Evolutionary conservation across 2,329 filamentous ascomycete species (phyloP).

Genomic region (Colletotrichum neosansevieriae): DNA sequence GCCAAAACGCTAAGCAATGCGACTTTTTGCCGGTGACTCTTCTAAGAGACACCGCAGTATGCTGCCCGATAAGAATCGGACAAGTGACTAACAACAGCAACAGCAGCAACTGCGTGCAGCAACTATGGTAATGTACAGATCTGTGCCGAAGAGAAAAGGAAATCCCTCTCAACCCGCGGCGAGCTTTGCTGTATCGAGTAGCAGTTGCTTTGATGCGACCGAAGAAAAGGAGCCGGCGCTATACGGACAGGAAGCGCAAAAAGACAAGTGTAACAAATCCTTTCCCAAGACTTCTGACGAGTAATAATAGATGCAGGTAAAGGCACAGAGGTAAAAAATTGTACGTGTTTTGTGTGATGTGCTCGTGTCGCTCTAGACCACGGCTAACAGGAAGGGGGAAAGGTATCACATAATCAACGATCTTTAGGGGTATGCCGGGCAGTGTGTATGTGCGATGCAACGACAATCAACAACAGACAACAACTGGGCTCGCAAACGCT

Average conservation of each 20-base stretch:
- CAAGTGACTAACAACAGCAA: slow-evolving; percentile 43
- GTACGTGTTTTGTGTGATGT: slow-evolving; percentile 35
- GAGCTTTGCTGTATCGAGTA: slow-evolving; percentile 54
- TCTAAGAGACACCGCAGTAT: slow-evolving; percentile 36
- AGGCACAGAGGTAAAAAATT: slow-evolving; percentile 38
- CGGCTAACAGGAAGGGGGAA: slow-evolving; percentile 41
- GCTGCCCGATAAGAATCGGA: slow-evolving; percentile 37
- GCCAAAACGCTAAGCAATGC: slow-evolving; percentile 41
- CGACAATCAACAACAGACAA: slow-evolving; percentile 42
- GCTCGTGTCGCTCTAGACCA: slow-evolving; percentile 40
- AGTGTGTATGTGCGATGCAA: slow-evolving; percentile 43
- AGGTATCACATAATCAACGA: slow-evolving; percentile 50
- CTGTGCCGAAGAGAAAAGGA: slow-evolving; percentile 52
- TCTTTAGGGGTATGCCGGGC: slow-evolving; percentile 39
- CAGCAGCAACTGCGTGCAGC: slow-evolving; percentile 57
- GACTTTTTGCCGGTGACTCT: slow-evolving; percentile 42
- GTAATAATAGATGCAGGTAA: slow-evolving; percentile 35
- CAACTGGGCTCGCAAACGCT: slow-evolving; percentile 48
- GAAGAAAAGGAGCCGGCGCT: slow-evolving; percentile 47
- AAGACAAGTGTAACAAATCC: slow-evolving; percentile 48
- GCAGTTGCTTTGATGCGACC: slow-evolving; percentile 48
- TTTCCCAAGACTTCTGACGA: slow-evolving; percentile 45
- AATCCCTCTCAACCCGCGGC: slow-evolving; percentile 52
- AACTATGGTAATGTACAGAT: slow-evolving; percentile 69
- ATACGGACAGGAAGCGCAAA: slow-evolving; percentile 39